Base-by-base conservation (phyloP, 2,329 filamentous ascomycete species). In the Dactylonectria macrodidyma region DNA sequence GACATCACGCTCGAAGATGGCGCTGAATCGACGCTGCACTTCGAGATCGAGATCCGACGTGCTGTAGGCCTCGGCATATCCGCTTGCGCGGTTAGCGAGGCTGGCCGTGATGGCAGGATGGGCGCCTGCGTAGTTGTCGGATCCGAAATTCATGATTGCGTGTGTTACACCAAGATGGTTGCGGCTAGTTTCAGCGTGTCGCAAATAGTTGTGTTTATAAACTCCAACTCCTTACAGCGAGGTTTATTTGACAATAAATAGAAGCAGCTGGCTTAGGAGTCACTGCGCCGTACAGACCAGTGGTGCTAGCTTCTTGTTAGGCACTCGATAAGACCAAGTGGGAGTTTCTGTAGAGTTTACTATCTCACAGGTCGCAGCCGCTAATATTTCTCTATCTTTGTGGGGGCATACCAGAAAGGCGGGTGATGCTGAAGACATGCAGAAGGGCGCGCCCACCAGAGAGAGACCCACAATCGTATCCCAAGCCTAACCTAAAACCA, bases 101-200 rank as follows among this genome's bases (percentile, higher is more conserved):
- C 51, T 60, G 19, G 58, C 58, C 16, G 48, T 36, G 26, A 60
- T 34, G 58, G 48, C 58, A 2, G 58, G 47, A 38, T 60, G 58
- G 34, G 58, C 58, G 9, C 58, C 58, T 16, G 58, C 58, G 50
- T 51, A 60, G 12, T 60, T 60, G 47, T 60, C 58, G 0, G 58
- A 60, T 24, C 58, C 58, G 36, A 60, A 60, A 30, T 51, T 60
- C 58, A 60, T 60, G 57, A 19, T 7, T 44, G 26, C 14, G 26
- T 5, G 1, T 16, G 14, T 9, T 41, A 4, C 19, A 5, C 19
- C 3, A 14, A 14, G 22, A 24, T 24, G 11, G 5, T 14, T 34
- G 14, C 30, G 4, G 16, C 14, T 33, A 22, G 24, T n/a, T 36
- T 36, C 14, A 36, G 48, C 24, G 19, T 38, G 8, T n/a, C 38